Evolutionary conservation across 257 asterid species (phyloP).

Genomic region (Perilla frutescens): DNA sequence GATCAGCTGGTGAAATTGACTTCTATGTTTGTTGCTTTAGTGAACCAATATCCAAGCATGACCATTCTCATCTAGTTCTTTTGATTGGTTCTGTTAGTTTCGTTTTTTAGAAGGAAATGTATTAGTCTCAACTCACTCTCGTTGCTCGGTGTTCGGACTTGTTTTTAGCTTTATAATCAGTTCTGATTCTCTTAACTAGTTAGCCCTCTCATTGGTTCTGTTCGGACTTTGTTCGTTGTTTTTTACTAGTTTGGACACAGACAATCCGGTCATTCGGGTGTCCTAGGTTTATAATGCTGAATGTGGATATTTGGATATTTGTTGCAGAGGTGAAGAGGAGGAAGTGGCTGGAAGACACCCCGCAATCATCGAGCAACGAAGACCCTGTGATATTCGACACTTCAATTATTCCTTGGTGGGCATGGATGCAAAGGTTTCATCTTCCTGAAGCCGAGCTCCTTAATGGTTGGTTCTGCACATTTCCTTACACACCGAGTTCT

Average conservation of each 20-base stretch:
- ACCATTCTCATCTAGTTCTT: background rate
- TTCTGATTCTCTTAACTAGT: background rate
- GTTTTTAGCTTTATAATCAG: background rate
- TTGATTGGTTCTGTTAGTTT: background rate
- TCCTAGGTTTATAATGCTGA: slow-evolving; percentile 21
- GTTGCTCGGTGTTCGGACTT: background rate
- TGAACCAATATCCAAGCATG: too few relatives aligned
- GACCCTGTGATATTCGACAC: slow-evolving; percentile 83
- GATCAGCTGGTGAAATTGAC: too few relatives aligned
- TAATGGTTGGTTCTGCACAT: slow-evolving; percentile 72
- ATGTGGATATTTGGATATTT: background rate
- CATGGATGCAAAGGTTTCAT: slow-evolving; percentile 93
- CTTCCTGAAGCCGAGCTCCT: slow-evolving; percentile 99
- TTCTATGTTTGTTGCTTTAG: too few relatives aligned
- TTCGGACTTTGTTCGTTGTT: too few relatives aligned
- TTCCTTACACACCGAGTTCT: background rate
- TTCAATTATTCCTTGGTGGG: slow-evolving; percentile 96
- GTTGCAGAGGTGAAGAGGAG: slow-evolving; percentile 93
- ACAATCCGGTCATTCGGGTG: background rate
- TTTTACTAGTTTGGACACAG: background rate
- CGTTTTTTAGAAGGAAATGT: background rate
- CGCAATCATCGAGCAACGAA: slow-evolving; percentile 80
- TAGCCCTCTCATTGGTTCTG: too few relatives aligned
- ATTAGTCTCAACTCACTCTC: background rate
- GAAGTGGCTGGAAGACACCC: slow-evolving; percentile 82